Evolutionary conservation across 2,329 filamentous ascomycete species (phyloP), one percentile per base, ranked within the genome.

Genomic region (Sporothrix inflata): DNA sequence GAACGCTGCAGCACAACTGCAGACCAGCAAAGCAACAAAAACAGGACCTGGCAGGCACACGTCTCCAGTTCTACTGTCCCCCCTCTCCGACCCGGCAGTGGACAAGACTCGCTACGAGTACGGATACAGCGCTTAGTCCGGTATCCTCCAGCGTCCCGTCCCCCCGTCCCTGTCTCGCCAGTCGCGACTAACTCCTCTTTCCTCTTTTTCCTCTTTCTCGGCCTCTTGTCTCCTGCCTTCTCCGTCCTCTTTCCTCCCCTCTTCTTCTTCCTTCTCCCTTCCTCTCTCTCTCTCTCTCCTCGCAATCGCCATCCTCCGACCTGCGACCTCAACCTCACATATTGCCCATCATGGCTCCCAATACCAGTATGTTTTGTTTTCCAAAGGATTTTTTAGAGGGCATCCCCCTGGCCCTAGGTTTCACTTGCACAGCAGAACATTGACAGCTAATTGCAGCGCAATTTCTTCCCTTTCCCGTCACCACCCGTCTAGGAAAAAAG

Each of bases 401-500:
- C 38, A 34, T 7, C 21, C 24, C 57, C 47, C 60, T 66, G 30
- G 19, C 42, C 65, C 16, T 24, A 11, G 47, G 69, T 71, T 71
- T 71, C 69, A 71, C 69, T 55, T 68, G 61, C 70, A 60, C 42
- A 16, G 11, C 53, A 47, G 65, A 67, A 49, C 65, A 51, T 67
- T 66, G 63, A 67, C 34, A 34, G 42, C 51, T 65, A 68, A 71
- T 65, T n/a, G 24, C 55, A 61, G 69, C 55, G 38, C 51, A 57
- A 69, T 47, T 55, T 47, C 65, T 65, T 42, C 66, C 40, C 30
- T 38, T 38, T 42, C 47, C n/a, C 45, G 27, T 69, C 47, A 30
- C 65, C 49, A 24, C 45, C 14, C 14, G 40, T 71, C 66, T 75
- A 87, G 85, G 82, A 77, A 80, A 83, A 81, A 89, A 55, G 6